Evolutionary conservation across 441 rosid species (phyloP).

Genomic region (Jatropha podagrica): DNA sequence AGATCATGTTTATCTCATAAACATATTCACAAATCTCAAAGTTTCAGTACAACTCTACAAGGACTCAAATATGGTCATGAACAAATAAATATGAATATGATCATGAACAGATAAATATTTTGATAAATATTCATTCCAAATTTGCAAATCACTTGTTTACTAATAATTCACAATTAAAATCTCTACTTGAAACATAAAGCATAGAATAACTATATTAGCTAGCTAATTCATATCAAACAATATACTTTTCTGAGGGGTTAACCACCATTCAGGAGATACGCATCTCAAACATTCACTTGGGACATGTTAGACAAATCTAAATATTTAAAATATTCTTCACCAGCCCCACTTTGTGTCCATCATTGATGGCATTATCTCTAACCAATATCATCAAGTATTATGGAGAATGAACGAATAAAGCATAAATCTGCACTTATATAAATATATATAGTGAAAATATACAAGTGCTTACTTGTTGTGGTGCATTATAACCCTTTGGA

Average conservation of each 20-base stretch:
- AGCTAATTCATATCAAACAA: conserved; percentile 1
- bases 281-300: not conserved
- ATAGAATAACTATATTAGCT: not conserved
- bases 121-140: not conserved
- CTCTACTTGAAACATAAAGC: not conserved
- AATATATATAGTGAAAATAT: not conserved
- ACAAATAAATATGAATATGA: not conserved
- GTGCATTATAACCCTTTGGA: conserved; percentile 48
- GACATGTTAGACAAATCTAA: not conserved
- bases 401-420: not conserved
- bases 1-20: not conserved
- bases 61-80: not conserved
- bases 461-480: conserved; percentile 47
- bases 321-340: not conserved
- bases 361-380: not conserved
- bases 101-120: not conserved
- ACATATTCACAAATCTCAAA: not conserved
- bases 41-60: not conserved
- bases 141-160: not conserved
- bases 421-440: not conserved
- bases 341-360: not conserved
- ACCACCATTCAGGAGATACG: not conserved
- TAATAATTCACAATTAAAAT: not conserved
- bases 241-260: not conserved
- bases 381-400: not conserved